Evolutionary conservation across 768 basidiomycete genomes (phyloP).

Genomic region (Leccinum fibrillosum): DNA sequence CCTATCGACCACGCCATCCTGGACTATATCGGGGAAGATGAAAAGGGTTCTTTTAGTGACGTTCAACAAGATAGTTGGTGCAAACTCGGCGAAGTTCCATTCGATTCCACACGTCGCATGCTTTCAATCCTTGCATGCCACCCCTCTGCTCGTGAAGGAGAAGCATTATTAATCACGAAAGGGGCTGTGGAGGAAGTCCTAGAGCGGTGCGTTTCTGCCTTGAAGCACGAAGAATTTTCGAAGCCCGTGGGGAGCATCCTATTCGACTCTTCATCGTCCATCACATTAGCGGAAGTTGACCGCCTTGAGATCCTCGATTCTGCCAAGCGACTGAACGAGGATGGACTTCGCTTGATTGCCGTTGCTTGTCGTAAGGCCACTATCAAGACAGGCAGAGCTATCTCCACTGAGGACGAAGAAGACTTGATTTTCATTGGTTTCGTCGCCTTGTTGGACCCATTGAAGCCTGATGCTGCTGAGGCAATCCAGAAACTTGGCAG

Average conservation of each 20-base stretch:
- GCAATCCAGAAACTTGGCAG: constrained; percentile 27
- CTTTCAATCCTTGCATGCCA: constrained; percentile 35
- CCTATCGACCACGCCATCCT: constrained; percentile 35
- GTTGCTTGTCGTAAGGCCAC: constrained; percentile 23
- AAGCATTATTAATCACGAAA: constrained; percentile 28
- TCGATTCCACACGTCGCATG: constrained; percentile 35
- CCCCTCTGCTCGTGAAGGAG: constrained; percentile 7
- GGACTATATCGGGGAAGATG: constrained; percentile 20
- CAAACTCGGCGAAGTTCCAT: constrained; percentile 35
- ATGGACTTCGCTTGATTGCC: constrained; percentile 31
- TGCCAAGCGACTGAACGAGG: constrained; percentile 29
- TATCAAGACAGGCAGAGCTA: constrained; percentile 12
- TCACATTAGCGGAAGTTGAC: constrained; percentile 13
- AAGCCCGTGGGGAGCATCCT: constrained; percentile 8
- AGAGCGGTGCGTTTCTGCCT: constrained; percentile 24
- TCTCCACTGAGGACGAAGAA: constrained; percentile 26
- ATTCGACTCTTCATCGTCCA: constrained; percentile 19
- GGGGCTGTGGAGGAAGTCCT: constrained; percentile 33
- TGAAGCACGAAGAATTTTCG: constrained; percentile 17
- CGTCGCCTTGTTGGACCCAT: constrained; percentile 28
- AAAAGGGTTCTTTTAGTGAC: constrained; percentile 10
- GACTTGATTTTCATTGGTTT: constrained; percentile 31
- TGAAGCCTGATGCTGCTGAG: constrained; percentile 31
- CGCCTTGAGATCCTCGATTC: constrained; percentile 24
- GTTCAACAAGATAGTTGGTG: constrained; percentile 19